These are phyloP conservation scores for Singerocomus rubriflavus DNA, from an alignment of 1,284 basidiomycete species.

Conservation along the genomic window DNA sequence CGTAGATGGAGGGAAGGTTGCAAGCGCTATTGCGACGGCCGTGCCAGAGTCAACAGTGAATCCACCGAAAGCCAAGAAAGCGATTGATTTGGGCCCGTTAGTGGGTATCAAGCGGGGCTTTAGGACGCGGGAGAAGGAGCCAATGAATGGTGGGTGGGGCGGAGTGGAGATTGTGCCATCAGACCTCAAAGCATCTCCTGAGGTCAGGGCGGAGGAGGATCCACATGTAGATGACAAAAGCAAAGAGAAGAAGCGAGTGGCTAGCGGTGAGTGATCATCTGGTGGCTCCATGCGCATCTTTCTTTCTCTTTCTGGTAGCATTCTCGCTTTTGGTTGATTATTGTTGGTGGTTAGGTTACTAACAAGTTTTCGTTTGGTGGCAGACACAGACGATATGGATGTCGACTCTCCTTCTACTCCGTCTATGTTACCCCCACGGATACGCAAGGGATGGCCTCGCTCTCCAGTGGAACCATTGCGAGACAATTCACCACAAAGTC, in stretches of 20 bases:
- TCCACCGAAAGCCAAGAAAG: conserved; percentile 6
- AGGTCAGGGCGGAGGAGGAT: conserved; percentile 10
- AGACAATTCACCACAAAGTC: conserved; percentile 1
- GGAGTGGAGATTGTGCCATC: conserved; percentile 56
- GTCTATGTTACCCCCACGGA: conserved; percentile 53
- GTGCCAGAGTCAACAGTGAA: neutral
- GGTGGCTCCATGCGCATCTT: neutral
- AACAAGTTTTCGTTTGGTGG: neutral
- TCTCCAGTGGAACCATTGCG: conserved; percentile 18
- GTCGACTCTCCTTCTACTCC: neutral
- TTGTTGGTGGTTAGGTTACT: conserved; percentile 1
- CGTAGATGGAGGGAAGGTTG: conserved; percentile 5
- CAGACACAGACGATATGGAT: conserved; percentile 11
- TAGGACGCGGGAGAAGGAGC: conserved; percentile 50
- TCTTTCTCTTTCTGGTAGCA: neutral
- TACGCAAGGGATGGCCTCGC: conserved; percentile 55
- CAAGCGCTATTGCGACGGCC: neutral
- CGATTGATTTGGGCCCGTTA: conserved; percentile 63
- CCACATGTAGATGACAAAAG: conserved; percentile 14
- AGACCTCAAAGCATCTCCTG: conserved; percentile 19
- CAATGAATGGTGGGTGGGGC: conserved; percentile 54
- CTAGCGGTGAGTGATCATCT: conserved; percentile 25
- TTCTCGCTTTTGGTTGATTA: neutral
- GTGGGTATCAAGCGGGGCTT: conserved; percentile 70
- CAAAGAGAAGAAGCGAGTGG: conserved; percentile 20